Percentiles rank a stretch among this genome's conserved stretches.
phyloP scores from a whole-genome alignment of 164 flowering plant species.

The Macadamia tetraphylla region DNA sequence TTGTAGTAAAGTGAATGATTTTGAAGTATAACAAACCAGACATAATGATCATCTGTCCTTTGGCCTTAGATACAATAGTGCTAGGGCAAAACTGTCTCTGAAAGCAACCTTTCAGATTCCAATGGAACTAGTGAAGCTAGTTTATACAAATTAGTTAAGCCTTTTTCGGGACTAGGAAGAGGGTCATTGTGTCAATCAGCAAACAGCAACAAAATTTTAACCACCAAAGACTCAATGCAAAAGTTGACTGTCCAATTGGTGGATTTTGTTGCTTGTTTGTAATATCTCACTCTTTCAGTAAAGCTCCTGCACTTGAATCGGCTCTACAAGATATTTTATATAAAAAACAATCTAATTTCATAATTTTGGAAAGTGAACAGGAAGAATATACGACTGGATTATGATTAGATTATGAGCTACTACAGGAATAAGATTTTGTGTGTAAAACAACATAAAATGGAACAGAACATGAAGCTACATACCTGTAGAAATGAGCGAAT shows the following conservation, averaged over 20 bases:
- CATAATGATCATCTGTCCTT: no score
- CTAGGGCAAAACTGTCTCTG: no score
- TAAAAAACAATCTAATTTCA: not conserved
- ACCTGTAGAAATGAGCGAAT: slow-evolving; percentile 11
- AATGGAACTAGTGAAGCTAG: no score
- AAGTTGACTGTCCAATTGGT: not conserved
- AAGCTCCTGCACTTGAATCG: not conserved
- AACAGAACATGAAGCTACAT: slow-evolving; percentile 9
- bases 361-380: not conserved
- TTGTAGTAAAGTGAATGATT: no score
- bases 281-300: not conserved
- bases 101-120: no score
- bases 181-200: not conserved
- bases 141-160: not conserved
- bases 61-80: no score
- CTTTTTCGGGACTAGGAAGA: no score
- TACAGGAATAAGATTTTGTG: not conserved
- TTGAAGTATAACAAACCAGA: no score
- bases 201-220: not conserved
- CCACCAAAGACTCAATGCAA: not conserved
- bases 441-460: slow-evolving; percentile 2
- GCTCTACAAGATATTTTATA: not conserved
- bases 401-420: not conserved
- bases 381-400: not conserved
- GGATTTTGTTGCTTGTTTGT: not conserved